phyloP scores from a whole-genome alignment of 306 rosid species.

The Cicer chorassanicum region DNA sequence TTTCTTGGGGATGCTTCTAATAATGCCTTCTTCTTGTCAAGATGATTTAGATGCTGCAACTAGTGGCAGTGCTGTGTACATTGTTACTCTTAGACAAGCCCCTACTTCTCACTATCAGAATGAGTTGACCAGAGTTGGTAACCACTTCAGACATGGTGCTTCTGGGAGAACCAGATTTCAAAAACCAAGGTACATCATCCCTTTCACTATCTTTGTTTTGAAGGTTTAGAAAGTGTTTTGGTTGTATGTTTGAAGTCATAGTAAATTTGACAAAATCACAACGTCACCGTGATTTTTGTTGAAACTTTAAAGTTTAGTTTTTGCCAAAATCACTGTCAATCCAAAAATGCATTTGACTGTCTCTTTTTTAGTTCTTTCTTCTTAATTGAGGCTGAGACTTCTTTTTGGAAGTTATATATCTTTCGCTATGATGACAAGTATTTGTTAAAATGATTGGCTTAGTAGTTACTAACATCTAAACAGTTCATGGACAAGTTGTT shows the following conservation, averaged over 20 bases:
- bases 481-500: slow-evolving; percentile 15
- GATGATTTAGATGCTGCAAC: slow-evolving; percentile 56
- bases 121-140: slow-evolving; percentile 54
- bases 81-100: slow-evolving; percentile 77
- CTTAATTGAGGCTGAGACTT: slow-evolving; percentile 34
- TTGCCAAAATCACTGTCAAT: too few relatives aligned
- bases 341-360: too few relatives aligned
- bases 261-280: too few relatives aligned
- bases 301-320: too few relatives aligned
- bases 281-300: too few relatives aligned
- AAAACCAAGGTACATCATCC: slow-evolving; percentile 61
- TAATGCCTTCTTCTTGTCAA: slow-evolving; percentile 52
- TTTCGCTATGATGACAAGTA: slow-evolving; percentile 9
- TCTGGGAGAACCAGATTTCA: slow-evolving; percentile 59
- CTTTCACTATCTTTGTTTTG: slow-evolving; percentile 14
- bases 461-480: background rate
- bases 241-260: background rate
- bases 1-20: slow-evolving; percentile 56
- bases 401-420: slow-evolving; percentile 32
- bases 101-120: slow-evolving; percentile 58
- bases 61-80: slow-evolving; percentile 70
- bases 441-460: slow-evolving; percentile 43
- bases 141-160: slow-evolving; percentile 49
- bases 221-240: slow-evolving; percentile 6
- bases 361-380: background rate